Evolutionary conservation across 2,329 filamentous ascomycete genomes (phyloP), one percentile per base, ranked within the genome.

Genomic region (Alternaria longipes): DNA sequence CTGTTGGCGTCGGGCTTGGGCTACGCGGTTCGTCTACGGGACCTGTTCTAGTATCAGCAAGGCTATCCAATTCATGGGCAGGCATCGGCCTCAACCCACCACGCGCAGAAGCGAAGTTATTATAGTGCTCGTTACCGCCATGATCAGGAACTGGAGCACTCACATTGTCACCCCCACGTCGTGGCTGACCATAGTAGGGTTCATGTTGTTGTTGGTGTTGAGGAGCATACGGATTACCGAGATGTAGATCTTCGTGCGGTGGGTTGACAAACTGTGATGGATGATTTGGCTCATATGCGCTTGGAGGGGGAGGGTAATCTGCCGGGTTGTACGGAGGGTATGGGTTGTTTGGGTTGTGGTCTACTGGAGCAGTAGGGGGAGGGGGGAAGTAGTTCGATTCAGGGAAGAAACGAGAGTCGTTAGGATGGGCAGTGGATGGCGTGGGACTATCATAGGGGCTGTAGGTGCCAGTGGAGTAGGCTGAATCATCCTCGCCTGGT

Each of bases 381-480:
- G 83, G 82, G 28, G 83, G 82, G 66, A 84, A 84, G 64, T 83
- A 80, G 57, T 83, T 82, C 52, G 78, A 77, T 54, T 79, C 73
- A 20, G 82, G 82, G 53, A 84, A 84, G 58, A 76, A 81, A 47
- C 75, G 78, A n/a, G 67, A 63, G 49, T 78, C 74, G 30, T 67
- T 64, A 47, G 64, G 56, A 28, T 68, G 69, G 54, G 77, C 73
- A 8, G 77, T 72, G 12, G 80, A 78, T 38, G 79, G 73, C 30
- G 60, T 58, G n/a, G 70, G 70, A 26, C 68, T 71, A 46, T 71
- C 65, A 30, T 67, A 67, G 32, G 68, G 64, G 30, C 67, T 71
- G 56, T 72, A 77, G 67, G 74, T 77, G 40, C 66, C 67, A 47
- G 72, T 74, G 32, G 75, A 77, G 44, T 78, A 76, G 66, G 71